Base-by-base conservation (phyloP, 805 yeast genomes). In the Pichia ethanolica region DNA sequence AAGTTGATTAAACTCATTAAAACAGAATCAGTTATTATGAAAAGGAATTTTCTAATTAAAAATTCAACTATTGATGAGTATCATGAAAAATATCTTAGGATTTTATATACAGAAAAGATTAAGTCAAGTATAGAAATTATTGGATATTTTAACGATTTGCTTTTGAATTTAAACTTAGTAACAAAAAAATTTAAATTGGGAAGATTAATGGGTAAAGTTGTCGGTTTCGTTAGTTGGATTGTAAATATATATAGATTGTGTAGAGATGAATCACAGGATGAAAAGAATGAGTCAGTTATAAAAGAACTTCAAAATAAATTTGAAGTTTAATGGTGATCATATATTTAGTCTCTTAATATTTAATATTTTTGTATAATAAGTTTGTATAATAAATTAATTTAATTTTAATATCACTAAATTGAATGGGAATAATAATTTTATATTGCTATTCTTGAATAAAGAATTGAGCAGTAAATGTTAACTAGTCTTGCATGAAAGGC, bases 81-180 rank as follows among this genome's bases (percentile, higher is more conserved):
- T 12, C 42, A 57, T 33, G 44, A 54, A 20, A 47, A 54, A 13
- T 55, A 55, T 42, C 48, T 59, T 38, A 50, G 55, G 11, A 35
- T 56, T 7, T 50, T 67, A 11, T 53, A 60, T 42, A 57, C 59
- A 0, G 64, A 59, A 28, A 60, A 60, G 47, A 44, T 56, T 28
- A 59, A 57, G 32, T 54, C 62, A 5, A 49, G 54, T 1, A 20
- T 65, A 25, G 69, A 67, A 39, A 53, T 65, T 5, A 35, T 60
- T 6, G 67, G 68, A 7, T 64, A 63, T 47, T 39, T 59, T 5
- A 62, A 63, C 49, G 71, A 67, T 42, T 48, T 67, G 8, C 34
- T 65, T 1, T 46, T 67, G 35, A 64, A 63, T 41, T 39, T 65
- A 34, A 60, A 57, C 34, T 49, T 66, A 20, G 54, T 64, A 7